Conservation (phyloP, 2,329 filamentous ascomycete species). For the Beauveria bassiana region DNA sequence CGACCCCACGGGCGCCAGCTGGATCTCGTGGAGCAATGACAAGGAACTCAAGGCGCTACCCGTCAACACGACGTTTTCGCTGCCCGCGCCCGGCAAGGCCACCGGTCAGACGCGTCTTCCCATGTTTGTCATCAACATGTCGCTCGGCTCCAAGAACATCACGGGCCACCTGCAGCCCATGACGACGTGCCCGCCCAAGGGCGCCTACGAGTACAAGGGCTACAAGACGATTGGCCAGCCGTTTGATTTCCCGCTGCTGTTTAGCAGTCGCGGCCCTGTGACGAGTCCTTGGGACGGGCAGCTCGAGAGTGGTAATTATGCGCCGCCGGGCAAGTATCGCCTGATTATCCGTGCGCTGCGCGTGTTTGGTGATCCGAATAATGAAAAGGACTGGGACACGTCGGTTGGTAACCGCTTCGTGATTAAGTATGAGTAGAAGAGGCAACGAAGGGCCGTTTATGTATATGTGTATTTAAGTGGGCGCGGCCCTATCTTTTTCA, state of each 20-base stretch:
- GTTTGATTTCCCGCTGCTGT: slow-evolving; percentile 33
- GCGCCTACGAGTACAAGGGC: slow-evolving; percentile 27
- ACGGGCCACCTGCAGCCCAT: slow-evolving; percentile 38
- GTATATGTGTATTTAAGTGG: not conserved
- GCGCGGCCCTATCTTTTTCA: not conserved
- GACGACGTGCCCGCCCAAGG: slow-evolving; percentile 20
- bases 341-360: slow-evolving; percentile 40
- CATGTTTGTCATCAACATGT: slow-evolving; percentile 31
- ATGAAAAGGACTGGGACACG: slow-evolving; percentile 39
- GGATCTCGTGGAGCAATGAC: slow-evolving; percentile 29
- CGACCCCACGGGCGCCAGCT: slow-evolving; percentile 21
- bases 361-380: slow-evolving; percentile 40
- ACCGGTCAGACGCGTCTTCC: slow-evolving; percentile 28
- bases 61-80: slow-evolving; percentile 31
- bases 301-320: slow-evolving; percentile 39
- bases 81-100: slow-evolving; percentile 33
- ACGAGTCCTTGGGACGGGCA: slow-evolving; percentile 36
- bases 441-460: not conserved
- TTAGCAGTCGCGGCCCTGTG: slow-evolving; percentile 19
- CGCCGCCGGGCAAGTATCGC: slow-evolving; percentile 41
- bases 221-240: slow-evolving; percentile 35
- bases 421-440: slow-evolving; percentile 31
- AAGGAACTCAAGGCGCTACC: slow-evolving; percentile 18
- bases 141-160: slow-evolving; percentile 38
- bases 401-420: slow-evolving; percentile 33